These are phyloP conservation scores for Clavulina sp. DNA, from an alignment of 768 basidiomycete species.

Conservation along the genomic window DNA sequence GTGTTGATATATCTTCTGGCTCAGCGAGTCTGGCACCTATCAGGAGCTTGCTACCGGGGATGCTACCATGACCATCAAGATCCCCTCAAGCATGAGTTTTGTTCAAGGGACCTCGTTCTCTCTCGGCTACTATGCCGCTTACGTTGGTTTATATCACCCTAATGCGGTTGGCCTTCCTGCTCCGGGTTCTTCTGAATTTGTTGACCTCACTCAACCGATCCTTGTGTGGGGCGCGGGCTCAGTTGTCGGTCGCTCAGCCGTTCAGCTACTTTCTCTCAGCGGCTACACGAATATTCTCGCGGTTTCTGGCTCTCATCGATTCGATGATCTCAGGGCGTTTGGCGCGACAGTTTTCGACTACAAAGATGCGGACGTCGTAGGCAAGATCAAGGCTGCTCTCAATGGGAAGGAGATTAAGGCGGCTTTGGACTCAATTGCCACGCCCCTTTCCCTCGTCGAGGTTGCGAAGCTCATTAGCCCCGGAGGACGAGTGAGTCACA, in stretches of 20 bases:
- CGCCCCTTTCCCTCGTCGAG: background rate
- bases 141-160: slow-evolving; percentile 22
- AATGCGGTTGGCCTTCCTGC: no score
- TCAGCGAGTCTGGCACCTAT: no score
- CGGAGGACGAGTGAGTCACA: no score
- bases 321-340: slow-evolving; percentile 23
- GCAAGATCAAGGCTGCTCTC: slow-evolving; percentile 19
- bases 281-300: slow-evolving; percentile 28
- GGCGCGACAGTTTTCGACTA: slow-evolving; percentile 30
- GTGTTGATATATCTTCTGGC: no score
- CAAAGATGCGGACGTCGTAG: slow-evolving; percentile 20
- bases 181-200: slow-evolving; percentile 17
- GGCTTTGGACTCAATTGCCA: background rate
- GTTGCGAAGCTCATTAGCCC: background rate
- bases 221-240: slow-evolving; percentile 31
- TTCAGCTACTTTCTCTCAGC: slow-evolving; percentile 25
- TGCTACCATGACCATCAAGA: no score
- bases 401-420: no score
- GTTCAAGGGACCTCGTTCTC: slow-evolving; percentile 25
- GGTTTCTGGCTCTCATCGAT: slow-evolving; percentile 25
- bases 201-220: slow-evolving; percentile 17
- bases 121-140: slow-evolving; percentile 28
- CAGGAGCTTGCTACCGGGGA: no score
- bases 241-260: slow-evolving; percentile 23
- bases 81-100: slow-evolving; percentile 25